Evolutionary conservation across 2,329 filamentous ascomycete genomes (phyloP).

Genomic region (Chalaropsis ovoidea): DNA sequence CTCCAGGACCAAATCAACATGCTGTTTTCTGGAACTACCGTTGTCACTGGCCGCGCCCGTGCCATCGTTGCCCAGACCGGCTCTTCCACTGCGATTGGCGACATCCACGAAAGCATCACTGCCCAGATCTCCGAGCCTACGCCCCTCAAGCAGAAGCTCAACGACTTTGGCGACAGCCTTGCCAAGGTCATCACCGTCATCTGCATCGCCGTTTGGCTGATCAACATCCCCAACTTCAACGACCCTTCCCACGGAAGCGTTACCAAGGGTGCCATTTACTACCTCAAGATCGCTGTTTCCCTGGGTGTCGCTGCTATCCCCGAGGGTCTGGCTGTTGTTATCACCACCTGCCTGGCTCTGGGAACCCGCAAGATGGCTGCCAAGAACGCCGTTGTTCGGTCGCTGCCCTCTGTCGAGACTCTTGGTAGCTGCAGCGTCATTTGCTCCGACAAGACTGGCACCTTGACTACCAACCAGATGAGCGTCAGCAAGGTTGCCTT

Average conservation of each 20-base stretch:
- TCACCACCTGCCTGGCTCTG: constrained; percentile 93
- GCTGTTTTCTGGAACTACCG: constrained; percentile 95
- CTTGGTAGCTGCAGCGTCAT: constrained; percentile 98
- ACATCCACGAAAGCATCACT: constrained; percentile 97
- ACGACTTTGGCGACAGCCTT: constrained; percentile 90
- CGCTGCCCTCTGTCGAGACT: constrained; percentile 91
- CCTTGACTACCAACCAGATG: constrained; percentile 98
- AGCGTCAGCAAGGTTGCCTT: constrained; percentile 90
- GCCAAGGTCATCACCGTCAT: constrained; percentile 98
- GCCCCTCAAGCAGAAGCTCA: constrained; percentile 94
- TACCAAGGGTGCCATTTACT: constrained; percentile 97
- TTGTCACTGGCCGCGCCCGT: constrained; percentile 85
- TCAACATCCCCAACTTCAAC: constrained; percentile 95
- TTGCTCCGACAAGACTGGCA: constrained; percentile 98
- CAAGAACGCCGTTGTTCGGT: constrained; percentile 95
- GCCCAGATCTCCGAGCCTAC: constrained; percentile 97
- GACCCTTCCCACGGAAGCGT: constrained; percentile 88
- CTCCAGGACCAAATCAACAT: constrained; percentile 98
- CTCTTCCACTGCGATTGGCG: constrained; percentile 84
- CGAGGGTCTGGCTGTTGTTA: constrained; percentile 93
- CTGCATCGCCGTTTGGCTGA: constrained; percentile 92
- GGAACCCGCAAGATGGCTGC: constrained; percentile 98
- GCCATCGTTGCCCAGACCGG: constrained; percentile 88
- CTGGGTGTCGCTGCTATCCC: constrained; percentile 96
- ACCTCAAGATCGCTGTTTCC: constrained; percentile 97